phyloP scores from a whole-genome alignment of 768 basidiomycete genomes.

The Tylopilus vinaceipallidus region DNA sequence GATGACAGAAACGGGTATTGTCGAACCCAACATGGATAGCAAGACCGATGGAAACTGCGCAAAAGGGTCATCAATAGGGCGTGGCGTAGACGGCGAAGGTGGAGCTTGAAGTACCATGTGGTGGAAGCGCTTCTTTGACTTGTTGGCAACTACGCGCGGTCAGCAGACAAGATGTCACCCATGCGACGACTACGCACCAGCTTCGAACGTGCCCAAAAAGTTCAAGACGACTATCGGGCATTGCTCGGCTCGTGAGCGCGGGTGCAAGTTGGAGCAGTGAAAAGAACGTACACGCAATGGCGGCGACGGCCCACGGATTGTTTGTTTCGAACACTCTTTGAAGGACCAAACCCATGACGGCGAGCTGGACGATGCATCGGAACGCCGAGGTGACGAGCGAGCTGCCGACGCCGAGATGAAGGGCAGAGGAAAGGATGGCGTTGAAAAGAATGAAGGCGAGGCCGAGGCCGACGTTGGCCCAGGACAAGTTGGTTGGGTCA shows the following conservation, averaged over 20 bases:
- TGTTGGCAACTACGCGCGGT: slow-evolving; percentile 61
- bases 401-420: slow-evolving; percentile 67
- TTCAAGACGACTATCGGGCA: slow-evolving; percentile 58
- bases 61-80: slow-evolving; percentile 9
- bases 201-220: slow-evolving; percentile 73
- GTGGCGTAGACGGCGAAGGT: background rate
- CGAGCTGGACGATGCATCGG: slow-evolving; percentile 77
- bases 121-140: slow-evolving; percentile 66
- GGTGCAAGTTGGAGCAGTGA: background rate
- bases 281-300: slow-evolving; percentile 61
- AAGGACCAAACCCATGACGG: slow-evolving; percentile 66
- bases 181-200: slow-evolving; percentile 43
- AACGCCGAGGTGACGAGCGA: slow-evolving; percentile 68
- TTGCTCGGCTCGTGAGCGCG: background rate
- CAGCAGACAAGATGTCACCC: background rate
- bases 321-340: slow-evolving; percentile 75
- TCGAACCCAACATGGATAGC: slow-evolving; percentile 67
- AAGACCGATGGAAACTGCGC: slow-evolving; percentile 61
- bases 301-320: slow-evolving; percentile 70
- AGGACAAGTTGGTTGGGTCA: slow-evolving; percentile 42
- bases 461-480: slow-evolving; percentile 75
- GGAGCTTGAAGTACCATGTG: slow-evolving; percentile 66
- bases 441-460: slow-evolving; percentile 76
- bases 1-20: slow-evolving; percentile 75
- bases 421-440: slow-evolving; percentile 57